Evolutionary conservation across 192 early-diverging fungal genomes (phyloP).

Genomic region (Gaertneriomyces semiglobifer): DNA sequence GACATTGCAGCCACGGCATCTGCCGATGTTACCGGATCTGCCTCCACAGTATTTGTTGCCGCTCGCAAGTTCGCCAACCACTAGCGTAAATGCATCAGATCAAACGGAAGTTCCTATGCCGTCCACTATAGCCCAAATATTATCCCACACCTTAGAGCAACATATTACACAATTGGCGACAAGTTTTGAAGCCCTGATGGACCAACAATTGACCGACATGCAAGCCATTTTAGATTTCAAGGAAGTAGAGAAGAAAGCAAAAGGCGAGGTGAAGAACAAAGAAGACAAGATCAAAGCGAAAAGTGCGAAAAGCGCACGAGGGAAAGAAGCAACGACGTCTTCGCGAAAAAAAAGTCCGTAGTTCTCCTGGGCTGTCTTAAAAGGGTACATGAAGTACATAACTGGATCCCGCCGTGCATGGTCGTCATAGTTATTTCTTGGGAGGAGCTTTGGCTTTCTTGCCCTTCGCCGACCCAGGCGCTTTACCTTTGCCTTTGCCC

Average conservation of each 20-base stretch:
- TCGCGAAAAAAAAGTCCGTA: no score
- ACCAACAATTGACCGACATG: slow-evolving; percentile 21
- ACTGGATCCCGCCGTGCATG: no score
- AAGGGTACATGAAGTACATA: no score
- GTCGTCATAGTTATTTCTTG: no score
- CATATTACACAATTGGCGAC: slow-evolving; percentile 14
- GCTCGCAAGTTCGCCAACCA: not conserved
- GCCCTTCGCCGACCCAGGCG: no score
- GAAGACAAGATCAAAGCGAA: not conserved
- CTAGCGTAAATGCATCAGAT: not conserved
- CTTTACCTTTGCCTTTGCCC: no score
- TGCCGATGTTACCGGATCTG: not conserved
- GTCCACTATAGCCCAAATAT: slow-evolving; percentile 10
- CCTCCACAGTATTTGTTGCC: not conserved
- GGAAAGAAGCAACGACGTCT: no score
- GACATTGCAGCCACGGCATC: not conserved
- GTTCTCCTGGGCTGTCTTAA: no score
- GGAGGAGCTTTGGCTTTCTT: no score
- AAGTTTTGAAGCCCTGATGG: slow-evolving; percentile 8
- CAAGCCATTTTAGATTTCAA: slow-evolving; percentile 6
- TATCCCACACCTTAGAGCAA: slow-evolving; percentile 8
- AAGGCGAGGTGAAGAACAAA: slow-evolving; percentile 1
- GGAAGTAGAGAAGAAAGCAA: slow-evolving; percentile 10
- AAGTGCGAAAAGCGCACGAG: no score
- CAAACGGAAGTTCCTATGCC: slow-evolving; percentile 8